Evolutionary conservation across 2,329 filamentous ascomycete genomes (phyloP), one percentile per base, ranked within the genome.

Genomic region (Ophioceras dolichostomum): DNA sequence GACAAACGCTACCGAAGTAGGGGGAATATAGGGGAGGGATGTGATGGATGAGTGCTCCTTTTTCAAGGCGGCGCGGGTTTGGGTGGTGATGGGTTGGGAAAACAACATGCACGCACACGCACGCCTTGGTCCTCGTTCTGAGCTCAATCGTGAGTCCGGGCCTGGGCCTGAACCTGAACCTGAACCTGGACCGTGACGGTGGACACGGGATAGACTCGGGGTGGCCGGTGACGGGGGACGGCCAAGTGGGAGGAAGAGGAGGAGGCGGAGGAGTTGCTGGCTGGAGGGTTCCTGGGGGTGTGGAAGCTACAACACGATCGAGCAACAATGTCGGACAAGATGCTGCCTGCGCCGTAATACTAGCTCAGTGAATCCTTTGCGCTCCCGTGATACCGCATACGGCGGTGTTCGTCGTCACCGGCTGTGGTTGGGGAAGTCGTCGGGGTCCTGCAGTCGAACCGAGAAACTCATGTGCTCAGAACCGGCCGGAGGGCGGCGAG

Each of bases 351-450:
- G 63, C 58, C 54, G 65, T 65, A 59, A 63, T 63, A 68, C 64
- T 62, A 51, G 56, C 52, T 60, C 52, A 61, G 58, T 57, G 58
- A 56, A 60, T n/a, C 55, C 57, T 59, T 59, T 57, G 54, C 55
- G 53, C 51, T 54, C 53, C 53, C 57, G 66, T 68, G 51, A 59
- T 61, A 70, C 67, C 53, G 54, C 60, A 65, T 66, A 58, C 60
- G 58, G 62, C 58, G 59, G 57, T 64, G 61, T 50, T 59, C 58
- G 57, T 60, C 54, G 18, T 20, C 28, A 32, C 20, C 27, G 21
- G 20, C 20, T 37, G 29, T 17, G 35, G 54, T 58, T 55, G 60
- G 57, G 57, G 57, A 56, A 56, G 58, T 55, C 53, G 58, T 53
- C 57, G 62, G 63, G 54, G 55, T 58, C 57, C 57, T 66, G 65